Conservation (phyloP, 768 basidiomycete genomes). For the Suillus decipiens region DNA sequence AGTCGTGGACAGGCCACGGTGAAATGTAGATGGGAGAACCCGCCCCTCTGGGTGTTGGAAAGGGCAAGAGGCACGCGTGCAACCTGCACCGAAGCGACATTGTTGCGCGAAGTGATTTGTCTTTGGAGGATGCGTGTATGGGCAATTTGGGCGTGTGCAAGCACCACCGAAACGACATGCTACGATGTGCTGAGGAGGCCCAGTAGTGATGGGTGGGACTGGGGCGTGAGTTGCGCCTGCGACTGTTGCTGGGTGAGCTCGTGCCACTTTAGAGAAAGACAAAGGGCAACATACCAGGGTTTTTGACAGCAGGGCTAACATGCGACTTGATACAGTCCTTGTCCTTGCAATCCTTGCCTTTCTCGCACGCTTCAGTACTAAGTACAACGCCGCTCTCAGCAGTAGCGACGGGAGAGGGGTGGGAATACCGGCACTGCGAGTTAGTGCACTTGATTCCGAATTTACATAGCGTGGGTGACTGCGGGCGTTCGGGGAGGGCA, state of each 20-base stretch:
- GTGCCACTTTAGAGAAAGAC: conserved; percentile 10
- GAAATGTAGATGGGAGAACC: conserved; percentile 77
- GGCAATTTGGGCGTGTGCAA: conserved; percentile 69
- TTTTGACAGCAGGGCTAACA: conserved; percentile 81
- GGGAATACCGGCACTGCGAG: conserved; percentile 85
- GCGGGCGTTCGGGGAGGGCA: conserved; percentile 72
- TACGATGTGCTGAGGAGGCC: conserved; percentile 28
- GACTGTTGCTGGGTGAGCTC: conserved; percentile 22
- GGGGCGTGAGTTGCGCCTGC: conserved; percentile 41
- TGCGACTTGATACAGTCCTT: conserved; percentile 92
- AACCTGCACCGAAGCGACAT: conserved; percentile 84
- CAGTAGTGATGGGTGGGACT: conserved; percentile 30
- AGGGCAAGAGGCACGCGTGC: conserved; percentile 84
- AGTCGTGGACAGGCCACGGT: conserved; percentile 67
- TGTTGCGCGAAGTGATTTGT: conserved; percentile 45
- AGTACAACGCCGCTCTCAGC: conserved; percentile 93
- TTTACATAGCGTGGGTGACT: conserved; percentile 92
- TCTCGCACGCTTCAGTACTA: conserved; percentile 91
- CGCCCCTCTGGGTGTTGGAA: conserved; percentile 92
- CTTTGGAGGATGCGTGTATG: conserved; percentile 66
- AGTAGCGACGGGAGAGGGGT: conserved; percentile 97
- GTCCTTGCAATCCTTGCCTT: conserved; percentile 87
- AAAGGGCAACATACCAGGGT: conserved; percentile 47
- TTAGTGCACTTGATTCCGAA: conserved; percentile 91
- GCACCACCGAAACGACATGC: conserved; percentile 70